Percentiles rank a stretch among this genome's conserved stretches.
phyloP scores from a whole-genome alignment of 2,329 filamentous ascomycete genomes.

The Phialophora verrucosa region DNA sequence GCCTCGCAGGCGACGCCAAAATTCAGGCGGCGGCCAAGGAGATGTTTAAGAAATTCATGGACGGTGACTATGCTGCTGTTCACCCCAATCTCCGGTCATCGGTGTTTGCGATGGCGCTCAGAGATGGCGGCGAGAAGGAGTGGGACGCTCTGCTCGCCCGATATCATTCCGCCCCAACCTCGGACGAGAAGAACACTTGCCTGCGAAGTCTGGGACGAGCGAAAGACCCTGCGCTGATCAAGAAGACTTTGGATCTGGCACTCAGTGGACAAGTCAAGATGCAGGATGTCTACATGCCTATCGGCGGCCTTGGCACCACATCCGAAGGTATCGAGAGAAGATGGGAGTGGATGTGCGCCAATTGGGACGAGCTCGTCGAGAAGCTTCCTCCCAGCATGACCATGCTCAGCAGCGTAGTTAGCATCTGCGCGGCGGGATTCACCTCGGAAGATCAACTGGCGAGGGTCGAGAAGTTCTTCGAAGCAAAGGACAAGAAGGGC shows the following conservation, averaged over 20 bases:
- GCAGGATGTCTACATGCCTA: constrained; percentile 91
- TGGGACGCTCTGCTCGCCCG: constrained; percentile 79
- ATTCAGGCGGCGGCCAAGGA: constrained; percentile 82
- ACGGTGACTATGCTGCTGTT: constrained; percentile 78
- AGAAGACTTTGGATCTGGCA: constrained; percentile 77
- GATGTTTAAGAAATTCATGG: constrained; percentile 85
- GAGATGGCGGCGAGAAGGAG: constrained; percentile 84
- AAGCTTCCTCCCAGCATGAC: constrained; percentile 83
- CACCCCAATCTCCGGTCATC: constrained; percentile 89
- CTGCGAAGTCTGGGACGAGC: constrained; percentile 82
- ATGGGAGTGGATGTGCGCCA: constrained; percentile 81
- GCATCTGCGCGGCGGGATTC: constrained; percentile 81
- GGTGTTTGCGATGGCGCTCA: constrained; percentile 83
- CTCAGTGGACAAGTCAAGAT: constrained; percentile 84
- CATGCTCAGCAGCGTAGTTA: constrained; percentile 84
- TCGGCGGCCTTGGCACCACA: constrained; percentile 77
- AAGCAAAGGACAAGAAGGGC: constrained; percentile 78
- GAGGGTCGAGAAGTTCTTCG: constrained; percentile 81
- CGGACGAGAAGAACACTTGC: constrained; percentile 90
- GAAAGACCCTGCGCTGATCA: constrained; percentile 76
- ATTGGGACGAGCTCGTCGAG: constrained; percentile 84
- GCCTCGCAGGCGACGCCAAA: constrained; percentile 76
- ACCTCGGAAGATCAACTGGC: constrained; percentile 76
- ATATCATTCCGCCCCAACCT: constrained; percentile 75
- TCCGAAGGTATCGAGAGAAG: constrained; percentile 78